Evolutionary conservation across 306 rosid species (phyloP).

Genomic region (Prunus dulcis): DNA sequence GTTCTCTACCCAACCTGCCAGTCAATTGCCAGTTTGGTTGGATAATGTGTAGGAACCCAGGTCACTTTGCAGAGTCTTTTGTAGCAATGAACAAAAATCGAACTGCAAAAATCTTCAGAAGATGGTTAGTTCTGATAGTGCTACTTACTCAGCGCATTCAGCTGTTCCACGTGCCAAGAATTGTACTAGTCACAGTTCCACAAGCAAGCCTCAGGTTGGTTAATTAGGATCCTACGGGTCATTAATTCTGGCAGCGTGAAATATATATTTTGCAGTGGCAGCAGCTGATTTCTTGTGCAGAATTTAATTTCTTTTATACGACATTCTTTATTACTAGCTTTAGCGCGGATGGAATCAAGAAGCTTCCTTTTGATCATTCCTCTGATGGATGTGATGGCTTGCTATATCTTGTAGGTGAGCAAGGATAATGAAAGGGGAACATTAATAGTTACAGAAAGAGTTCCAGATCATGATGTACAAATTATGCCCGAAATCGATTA

Average conservation of each 20-base stretch:
- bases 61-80: constrained; percentile 30
- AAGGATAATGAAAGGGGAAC: constrained; percentile 13
- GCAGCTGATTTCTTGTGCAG: too few species aligned
- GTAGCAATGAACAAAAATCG: constrained; percentile 1
- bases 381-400: constrained; percentile 4
- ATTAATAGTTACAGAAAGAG: constrained; percentile 19
- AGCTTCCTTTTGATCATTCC: not conserved
- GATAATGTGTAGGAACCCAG: constrained; percentile 31
- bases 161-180: not conserved
- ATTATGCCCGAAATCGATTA: constrained; percentile 15
- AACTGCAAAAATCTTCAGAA: not conserved
- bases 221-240: not conserved
- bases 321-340: not conserved
- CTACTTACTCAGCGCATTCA: constrained; percentile 3
- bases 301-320: too few species aligned
- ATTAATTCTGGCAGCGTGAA: not conserved
- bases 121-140: not conserved
- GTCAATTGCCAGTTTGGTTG: constrained; percentile 33
- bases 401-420: constrained; percentile 23
- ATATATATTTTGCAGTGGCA: not conserved
- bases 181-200: constrained; percentile 16
- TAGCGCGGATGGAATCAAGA: not conserved
- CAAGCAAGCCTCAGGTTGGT: constrained; percentile 27
- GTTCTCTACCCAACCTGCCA: constrained; percentile 24
- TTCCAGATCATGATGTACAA: constrained; percentile 10